Percentiles rank a stretch among this genome's conserved stretches.
Conservation (phyloP, 352 stramenopile genomes). For the Phytophthora pseudosyringae region DNA sequence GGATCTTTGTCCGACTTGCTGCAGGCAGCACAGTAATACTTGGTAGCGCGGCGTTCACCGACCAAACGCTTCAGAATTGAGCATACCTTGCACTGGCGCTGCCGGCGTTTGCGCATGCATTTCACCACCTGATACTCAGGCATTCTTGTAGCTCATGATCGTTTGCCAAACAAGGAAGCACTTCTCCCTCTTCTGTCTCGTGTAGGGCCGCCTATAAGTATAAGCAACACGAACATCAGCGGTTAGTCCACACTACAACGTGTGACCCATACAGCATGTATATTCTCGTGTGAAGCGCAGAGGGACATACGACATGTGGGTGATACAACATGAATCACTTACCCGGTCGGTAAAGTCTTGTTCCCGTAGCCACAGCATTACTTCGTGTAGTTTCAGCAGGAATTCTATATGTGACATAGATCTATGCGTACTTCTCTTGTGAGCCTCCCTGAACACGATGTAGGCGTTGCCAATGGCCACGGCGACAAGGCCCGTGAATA, state of each 20-base stretch:
- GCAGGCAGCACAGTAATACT: too few species aligned
- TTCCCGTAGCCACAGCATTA: not conserved
- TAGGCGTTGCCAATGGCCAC: slow-evolving; percentile 26
- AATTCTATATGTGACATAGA: slow-evolving; percentile 9
- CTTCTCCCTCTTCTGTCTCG: too few species aligned
- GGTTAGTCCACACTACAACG: not conserved
- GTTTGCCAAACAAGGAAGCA: not conserved
- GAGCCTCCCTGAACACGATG: slow-evolving; percentile 13
- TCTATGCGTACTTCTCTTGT: not conserved
- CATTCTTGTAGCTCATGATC: not conserved
- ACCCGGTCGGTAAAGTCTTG: not conserved
- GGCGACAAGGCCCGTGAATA: slow-evolving; percentile 24
- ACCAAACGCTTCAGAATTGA: too few species aligned
- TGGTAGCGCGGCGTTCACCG: too few species aligned
- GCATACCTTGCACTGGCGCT: slow-evolving; percentile 5
- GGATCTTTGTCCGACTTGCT: too few species aligned
- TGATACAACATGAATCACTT: not conserved
- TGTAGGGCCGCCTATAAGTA: too few species aligned
- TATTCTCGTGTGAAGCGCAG: too few species aligned
- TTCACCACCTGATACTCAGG: not conserved
- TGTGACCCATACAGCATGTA: too few species aligned
- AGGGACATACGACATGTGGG: not conserved
- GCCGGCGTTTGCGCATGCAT: not conserved
- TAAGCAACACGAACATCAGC: too few species aligned
- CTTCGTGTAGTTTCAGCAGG: slow-evolving; percentile 7